Percentiles rank a stretch among this genome's conserved stretches.
phyloP scores from a whole-genome alignment of 345 rosid genomes.

The Luvunga scandens region DNA sequence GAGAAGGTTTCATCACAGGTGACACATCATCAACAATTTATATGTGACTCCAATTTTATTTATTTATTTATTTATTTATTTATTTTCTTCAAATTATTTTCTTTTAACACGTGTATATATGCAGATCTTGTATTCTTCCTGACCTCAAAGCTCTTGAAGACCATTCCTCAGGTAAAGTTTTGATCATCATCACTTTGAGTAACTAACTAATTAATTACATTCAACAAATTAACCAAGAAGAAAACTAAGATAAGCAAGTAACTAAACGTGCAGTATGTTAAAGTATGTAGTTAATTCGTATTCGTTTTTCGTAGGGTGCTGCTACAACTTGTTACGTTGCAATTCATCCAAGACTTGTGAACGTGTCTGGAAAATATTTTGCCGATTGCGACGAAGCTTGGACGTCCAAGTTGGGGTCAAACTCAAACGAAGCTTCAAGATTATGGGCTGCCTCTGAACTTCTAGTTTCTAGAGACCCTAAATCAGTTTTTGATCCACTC shows the following conservation, averaged over 20 bases:
- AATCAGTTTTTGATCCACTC: constrained; percentile 42
- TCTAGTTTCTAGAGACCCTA: constrained; percentile 64
- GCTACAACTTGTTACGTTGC: constrained; percentile 95
- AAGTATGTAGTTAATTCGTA: neutral
- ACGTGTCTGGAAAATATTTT: constrained; percentile 73
- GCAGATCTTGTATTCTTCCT: constrained; percentile 83
- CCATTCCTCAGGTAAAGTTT: constrained; percentile 74
- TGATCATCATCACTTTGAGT: neutral
- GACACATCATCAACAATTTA: neutral
- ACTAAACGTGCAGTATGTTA: too few species aligned
- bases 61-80: neutral
- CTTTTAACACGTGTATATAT: neutral
- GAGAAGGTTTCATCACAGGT: constrained; percentile 91
- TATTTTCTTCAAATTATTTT: neutral
- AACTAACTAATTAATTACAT: too few species aligned
- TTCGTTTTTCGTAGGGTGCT: constrained; percentile 55
- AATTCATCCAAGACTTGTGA: constrained; percentile 52
- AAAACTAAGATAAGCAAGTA: too few species aligned
- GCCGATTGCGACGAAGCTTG: constrained; percentile 86
- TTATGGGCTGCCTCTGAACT: constrained; percentile 83
- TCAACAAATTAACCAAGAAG: neutral
- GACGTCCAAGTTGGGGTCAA: constrained; percentile 68
- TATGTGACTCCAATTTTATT: neutral
- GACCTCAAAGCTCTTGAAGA: constrained; percentile 79
- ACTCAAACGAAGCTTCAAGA: constrained; percentile 62